Evolutionary conservation across 331 rosid species (phyloP), one percentile per base, ranked within the genome.

Genomic region (Prunus yedoensis): DNA sequence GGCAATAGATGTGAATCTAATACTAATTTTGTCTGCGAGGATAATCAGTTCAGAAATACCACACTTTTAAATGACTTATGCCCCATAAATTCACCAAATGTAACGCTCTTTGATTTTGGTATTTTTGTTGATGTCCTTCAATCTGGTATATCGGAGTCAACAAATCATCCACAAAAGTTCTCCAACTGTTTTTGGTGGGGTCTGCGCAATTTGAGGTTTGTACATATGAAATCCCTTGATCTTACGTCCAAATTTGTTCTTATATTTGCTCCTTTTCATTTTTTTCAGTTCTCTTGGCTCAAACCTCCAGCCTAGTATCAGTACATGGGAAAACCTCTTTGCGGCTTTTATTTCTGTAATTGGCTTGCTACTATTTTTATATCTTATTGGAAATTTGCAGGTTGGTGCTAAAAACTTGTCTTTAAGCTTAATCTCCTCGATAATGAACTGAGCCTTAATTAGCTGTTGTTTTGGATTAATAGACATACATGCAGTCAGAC

Each of bases 131-230:
- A 3, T 14, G 73, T 67, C 20, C 65, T 77, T 41, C 47, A 76
- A 12, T 83, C 69, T 3, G 76, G 56, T 16, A 10, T 81, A 6
- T 3, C 62, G 5, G 23, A 18, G 8, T 50, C 78, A 4, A 27
- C 4, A 3, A 46, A 59, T 77, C 35, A 56, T 73, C 60, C 54
- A 0, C 4, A 18, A 4, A 77, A 77, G 62, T 51, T 76, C 0
- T 3, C 64, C 0, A 10, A 53, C 2, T 64, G 84, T 41, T 81
- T 81, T 47, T 65, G 66, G 50, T 81, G 79, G 85, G 79, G 81
- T 0, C 56, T 77, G 6, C 72, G 72, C 15, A 25, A 68, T 68
- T 1, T 47, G 43, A 47, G 73, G 73, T 68, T 47, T 25, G 65
- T 2, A 60, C 7, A 4, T 58, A 4, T 0, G 1, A 9, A 16